Evolutionary conservation across 2,329 filamentous ascomycete species (phyloP).

Genomic region (Trichothecium roseum): DNA sequence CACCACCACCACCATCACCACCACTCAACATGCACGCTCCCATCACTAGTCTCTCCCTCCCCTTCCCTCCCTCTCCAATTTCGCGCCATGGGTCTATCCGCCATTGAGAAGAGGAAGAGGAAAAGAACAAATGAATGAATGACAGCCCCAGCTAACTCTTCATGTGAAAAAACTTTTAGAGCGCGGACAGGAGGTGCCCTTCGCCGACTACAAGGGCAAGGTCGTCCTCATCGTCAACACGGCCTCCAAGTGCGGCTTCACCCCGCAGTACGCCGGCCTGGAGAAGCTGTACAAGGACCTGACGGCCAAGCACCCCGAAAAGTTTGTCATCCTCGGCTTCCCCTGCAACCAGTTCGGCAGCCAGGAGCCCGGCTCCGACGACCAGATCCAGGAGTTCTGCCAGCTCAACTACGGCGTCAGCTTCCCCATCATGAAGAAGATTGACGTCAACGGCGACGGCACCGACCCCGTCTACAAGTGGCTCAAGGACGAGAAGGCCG

Average conservation of each 20-base stretch:
- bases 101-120: no score
- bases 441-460: constrained; percentile 82
- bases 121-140: no score
- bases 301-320: constrained; percentile 55
- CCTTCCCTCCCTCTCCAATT: no score
- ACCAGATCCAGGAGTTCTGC: constrained; percentile 77
- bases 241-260: constrained; percentile 97
- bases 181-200: constrained; percentile 57
- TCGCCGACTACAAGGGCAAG: constrained; percentile 73
- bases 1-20: background rate
- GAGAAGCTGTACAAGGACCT: constrained; percentile 81
- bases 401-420: constrained; percentile 84
- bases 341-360: constrained; percentile 95
- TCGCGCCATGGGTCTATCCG: no score
- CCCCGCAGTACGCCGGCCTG: constrained; percentile 83
- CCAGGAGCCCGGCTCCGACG: constrained; percentile 79
- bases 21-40: background rate
- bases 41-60: no score
- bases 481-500: constrained; percentile 64
- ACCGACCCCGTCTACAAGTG: constrained; percentile 74
- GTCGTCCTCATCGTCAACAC: constrained; percentile 96
- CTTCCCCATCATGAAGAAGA: constrained; percentile 87
- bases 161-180: no score
- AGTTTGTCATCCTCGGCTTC: constrained; percentile 87
- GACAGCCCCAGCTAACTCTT: no score